Conservation (phyloP, 2,329 filamentous ascomycete genomes). For the Fusarium sarcochroum region DNA sequence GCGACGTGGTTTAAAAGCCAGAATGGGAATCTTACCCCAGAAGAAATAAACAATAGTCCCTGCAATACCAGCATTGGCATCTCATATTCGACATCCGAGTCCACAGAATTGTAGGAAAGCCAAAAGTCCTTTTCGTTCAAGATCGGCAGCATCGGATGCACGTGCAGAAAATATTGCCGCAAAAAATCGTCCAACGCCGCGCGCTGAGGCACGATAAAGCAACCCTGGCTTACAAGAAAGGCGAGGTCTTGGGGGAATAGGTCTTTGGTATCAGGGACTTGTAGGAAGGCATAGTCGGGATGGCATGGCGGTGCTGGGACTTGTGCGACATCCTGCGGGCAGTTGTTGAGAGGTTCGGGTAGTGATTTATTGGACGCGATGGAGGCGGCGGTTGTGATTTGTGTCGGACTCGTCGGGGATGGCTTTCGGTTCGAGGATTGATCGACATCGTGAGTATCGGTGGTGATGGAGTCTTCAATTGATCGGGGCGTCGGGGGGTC, state of each 20-base stretch:
- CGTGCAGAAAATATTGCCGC: slow-evolving; percentile 49
- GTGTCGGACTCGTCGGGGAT: neutral
- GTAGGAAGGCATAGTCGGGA: slow-evolving; percentile 43
- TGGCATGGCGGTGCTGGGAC: slow-evolving; percentile 23
- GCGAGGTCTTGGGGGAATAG: slow-evolving; percentile 43
- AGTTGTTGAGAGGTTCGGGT: neutral
- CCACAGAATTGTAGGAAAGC: slow-evolving; percentile 39
- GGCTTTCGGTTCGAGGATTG: neutral
- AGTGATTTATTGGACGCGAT: neutral
- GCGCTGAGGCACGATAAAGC: slow-evolving; percentile 45
- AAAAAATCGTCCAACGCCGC: slow-evolving; percentile 48
- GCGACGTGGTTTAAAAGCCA: neutral
- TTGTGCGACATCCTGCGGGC: neutral
- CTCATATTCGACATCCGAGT: slow-evolving; percentile 9
- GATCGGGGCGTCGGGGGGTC: slow-evolving; percentile 17
- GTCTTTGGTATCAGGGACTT: slow-evolving; percentile 38
- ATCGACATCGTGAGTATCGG: neutral
- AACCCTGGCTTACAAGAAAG: slow-evolving; percentile 47
- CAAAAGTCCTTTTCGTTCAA: slow-evolving; percentile 47
- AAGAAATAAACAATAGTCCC: slow-evolving; percentile 43
- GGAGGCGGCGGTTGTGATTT: neutral
- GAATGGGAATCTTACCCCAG: slow-evolving; percentile 21
- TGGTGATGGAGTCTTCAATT: neutral
- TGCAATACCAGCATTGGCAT: slow-evolving; percentile 45
- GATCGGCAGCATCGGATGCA: slow-evolving; percentile 49